phyloP scores from a whole-genome alignment of 2,329 filamentous ascomycete genomes.

The Calonectria leucothoes region DNA sequence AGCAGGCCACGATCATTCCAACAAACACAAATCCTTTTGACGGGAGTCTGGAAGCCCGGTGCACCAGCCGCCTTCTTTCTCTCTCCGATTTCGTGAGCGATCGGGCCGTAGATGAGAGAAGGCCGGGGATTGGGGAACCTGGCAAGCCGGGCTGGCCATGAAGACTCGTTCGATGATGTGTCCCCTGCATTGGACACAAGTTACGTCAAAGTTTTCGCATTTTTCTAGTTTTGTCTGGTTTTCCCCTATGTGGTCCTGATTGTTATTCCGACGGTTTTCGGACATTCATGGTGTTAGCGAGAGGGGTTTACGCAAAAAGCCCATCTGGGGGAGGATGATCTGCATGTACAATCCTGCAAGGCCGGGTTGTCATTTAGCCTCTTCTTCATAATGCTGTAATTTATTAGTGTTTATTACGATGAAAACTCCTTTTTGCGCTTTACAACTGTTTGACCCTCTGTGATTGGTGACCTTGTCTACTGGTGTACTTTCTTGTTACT shows the following conservation, averaged over 20 bases:
- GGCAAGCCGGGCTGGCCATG: constrained; percentile 24
- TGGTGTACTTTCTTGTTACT: neutral
- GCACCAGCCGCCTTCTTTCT: constrained; percentile 20
- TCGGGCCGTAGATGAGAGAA: constrained; percentile 11
- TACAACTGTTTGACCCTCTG: neutral
- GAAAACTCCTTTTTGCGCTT: neutral
- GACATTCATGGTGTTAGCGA: constrained; percentile 24
- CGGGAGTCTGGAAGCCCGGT: constrained; percentile 27
- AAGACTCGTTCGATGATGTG: constrained; percentile 29
- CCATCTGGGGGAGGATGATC: constrained; percentile 31
- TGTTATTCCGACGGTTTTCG: constrained; percentile 24
- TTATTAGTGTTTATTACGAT: constrained; percentile 52
- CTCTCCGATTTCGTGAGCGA: constrained; percentile 18
- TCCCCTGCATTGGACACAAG: constrained; percentile 18
- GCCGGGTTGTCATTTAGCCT: constrained; percentile 50
- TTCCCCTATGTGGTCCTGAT: constrained; percentile 35
- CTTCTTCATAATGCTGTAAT: constrained; percentile 59
- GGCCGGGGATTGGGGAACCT: constrained; percentile 13
- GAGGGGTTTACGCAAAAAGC: constrained; percentile 13
- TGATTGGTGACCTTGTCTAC: neutral
- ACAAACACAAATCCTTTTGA: constrained; percentile 22
- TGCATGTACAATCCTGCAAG: constrained; percentile 39
- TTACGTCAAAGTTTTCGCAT: constrained; percentile 19
- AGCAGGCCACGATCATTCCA: neutral
- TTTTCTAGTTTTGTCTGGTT: constrained; percentile 15